Evolutionary conservation across 257 asterid genomes (phyloP), one percentile per base, ranked within the genome.

Genomic region (Orobanche coerulescens): DNA sequence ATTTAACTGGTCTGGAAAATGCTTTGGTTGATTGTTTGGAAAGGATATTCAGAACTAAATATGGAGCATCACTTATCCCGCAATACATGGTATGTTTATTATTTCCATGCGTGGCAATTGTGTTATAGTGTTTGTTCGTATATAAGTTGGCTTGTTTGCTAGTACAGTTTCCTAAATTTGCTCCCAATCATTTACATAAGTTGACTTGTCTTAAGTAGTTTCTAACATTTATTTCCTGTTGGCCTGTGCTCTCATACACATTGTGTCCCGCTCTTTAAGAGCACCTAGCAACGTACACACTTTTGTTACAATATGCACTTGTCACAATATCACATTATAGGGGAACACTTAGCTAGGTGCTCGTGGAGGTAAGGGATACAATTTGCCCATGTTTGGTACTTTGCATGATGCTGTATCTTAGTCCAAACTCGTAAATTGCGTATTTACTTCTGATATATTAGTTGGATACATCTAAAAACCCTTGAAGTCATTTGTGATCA

Each of bases 11-110:
- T 5, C 74, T 93, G 64, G 97, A 86, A 76, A 76, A 65, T 67
- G 90, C 85, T 7, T 60, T 89, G 80, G 88, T 83, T 48, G 86
- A 80, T 66, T 77, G 91, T 55, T 70, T 93, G 76, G 97, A 79
- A 53, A 81, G 85, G 90, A 63, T 89, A 53, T 93, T 93, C 86
- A 77, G 76, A 67, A 89, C 94, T 19, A 84, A 84, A 54, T 78
- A 88, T 72, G 98, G 98, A 31, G 88, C 96, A 36, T 86, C 97
- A 18, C 95, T 86, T 65, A 80, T 93, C 59, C 97, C 98, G 16
- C 97, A 86, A 53, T 89, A 58, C 76, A 86, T 93, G 97, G 97
- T 88, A 77, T 62, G 73, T 1, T 50, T 5, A 16, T 42, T 19
- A 58, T 71, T 51, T 33, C 6, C 28, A 0, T 30, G 23, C 7